phyloP scores from a whole-genome alignment of 176 grass and related monocot genomes.

The Bonia amplexicaulis region DNA sequence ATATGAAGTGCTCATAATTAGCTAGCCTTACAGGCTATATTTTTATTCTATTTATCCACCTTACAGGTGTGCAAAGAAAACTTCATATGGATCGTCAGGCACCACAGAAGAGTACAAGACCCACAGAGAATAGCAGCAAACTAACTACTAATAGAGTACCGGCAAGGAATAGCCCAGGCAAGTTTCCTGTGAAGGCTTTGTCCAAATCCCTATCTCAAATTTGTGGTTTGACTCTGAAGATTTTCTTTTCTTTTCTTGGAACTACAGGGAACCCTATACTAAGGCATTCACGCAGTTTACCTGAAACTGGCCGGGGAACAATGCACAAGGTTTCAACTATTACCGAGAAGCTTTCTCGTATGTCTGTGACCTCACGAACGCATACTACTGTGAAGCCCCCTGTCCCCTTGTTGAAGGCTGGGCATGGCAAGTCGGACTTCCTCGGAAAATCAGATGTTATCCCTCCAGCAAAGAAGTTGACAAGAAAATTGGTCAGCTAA shows the following conservation, averaged over 20 bases:
- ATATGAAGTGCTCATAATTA: neutral
- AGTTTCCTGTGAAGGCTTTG: conserved; percentile 20
- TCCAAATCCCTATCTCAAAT: neutral
- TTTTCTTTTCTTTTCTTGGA: conserved; percentile 6
- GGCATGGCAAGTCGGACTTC: conserved; percentile 55
- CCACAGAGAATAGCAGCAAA: conserved; percentile 55
- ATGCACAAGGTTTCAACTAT: conserved; percentile 53
- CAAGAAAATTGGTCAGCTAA: conserved; percentile 74
- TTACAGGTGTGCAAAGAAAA: conserved; percentile 86
- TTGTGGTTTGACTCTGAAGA: neutral
- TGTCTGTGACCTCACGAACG: conserved; percentile 51
- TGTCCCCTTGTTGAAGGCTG: conserved; percentile 66
- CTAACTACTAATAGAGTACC: conserved; percentile 43
- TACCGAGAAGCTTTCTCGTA: conserved; percentile 56
- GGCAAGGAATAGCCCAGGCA: conserved; percentile 73
- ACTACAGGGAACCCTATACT: conserved; percentile 43
- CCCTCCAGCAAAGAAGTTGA: conserved; percentile 57
- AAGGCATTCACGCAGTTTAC: conserved; percentile 49
- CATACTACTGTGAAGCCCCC: conserved; percentile 40
- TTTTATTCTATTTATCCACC: conserved; percentile 1
- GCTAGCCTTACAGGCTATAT: neutral
- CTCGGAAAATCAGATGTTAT: conserved; percentile 57
- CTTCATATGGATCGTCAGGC: conserved; percentile 70
- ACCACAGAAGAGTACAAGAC: conserved; percentile 48
- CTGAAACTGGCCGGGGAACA: conserved; percentile 36